Percentiles rank a stretch among this genome's conserved stretches.
phyloP scores from a whole-genome alignment of 805 yeast genomes.

The Monosporozyma solicola region DNA sequence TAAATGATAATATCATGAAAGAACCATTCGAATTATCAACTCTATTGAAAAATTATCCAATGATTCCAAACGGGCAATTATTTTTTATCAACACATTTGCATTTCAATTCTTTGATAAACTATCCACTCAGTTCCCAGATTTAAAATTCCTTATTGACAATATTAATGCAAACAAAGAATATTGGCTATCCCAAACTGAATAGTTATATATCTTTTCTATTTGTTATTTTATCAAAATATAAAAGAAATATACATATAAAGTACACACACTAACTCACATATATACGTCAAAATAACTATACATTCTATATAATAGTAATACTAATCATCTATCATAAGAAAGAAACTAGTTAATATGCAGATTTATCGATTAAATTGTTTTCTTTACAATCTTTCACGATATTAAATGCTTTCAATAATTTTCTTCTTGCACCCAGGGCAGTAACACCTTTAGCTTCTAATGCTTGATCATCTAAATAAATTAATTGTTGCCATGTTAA shows the following conservation, averaged over 20 bases:
- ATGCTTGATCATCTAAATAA: conserved; percentile 54
- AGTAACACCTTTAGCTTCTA: conserved; percentile 74
- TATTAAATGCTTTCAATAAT: conserved; percentile 81
- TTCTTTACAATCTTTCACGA: conserved; percentile 54
- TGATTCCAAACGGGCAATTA: conserved; percentile 61
- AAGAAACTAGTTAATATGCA: conserved; percentile 10
- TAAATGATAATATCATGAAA: conserved; percentile 3
- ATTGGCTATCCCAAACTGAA: conserved; percentile 36
- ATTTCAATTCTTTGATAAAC: conserved; percentile 57
- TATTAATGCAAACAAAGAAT: conserved; percentile 43
- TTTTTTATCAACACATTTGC: conserved; percentile 83
- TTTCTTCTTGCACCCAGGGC: conserved; percentile 96
- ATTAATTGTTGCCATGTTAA: conserved; percentile 75
- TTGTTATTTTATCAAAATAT: background rate
- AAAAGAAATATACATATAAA: background rate
- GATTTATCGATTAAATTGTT: conserved; percentile 28
- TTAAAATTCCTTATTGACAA: conserved; percentile 48
- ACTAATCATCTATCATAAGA: background rate
- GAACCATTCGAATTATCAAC: conserved; percentile 21
- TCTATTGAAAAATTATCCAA: conserved; percentile 39
- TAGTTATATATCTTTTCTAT: background rate
- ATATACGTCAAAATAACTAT: background rate
- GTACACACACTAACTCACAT: background rate
- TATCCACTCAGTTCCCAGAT: conserved; percentile 53
- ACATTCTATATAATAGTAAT: background rate